phyloP scores from a whole-genome alignment of 2,329 filamentous ascomycete genomes.

The Nigrospora sphaerica region DNA sequence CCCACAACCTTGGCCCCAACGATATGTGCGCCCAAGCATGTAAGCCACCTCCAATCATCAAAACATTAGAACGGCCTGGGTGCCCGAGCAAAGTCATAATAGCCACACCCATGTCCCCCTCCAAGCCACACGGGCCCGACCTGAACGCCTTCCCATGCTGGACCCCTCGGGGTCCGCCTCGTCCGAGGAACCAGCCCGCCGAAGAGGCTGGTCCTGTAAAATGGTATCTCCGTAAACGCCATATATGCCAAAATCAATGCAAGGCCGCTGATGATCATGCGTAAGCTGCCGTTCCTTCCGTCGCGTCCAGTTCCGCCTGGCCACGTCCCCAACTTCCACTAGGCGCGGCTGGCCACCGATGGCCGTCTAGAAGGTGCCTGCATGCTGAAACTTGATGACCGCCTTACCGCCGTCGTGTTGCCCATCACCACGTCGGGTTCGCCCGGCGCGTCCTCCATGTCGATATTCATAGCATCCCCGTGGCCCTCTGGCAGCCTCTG shows the following conservation, averaged over 20 bases:
- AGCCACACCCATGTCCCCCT: too few species aligned
- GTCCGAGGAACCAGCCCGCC: not conserved
- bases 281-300: too few species aligned
- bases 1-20: too few species aligned
- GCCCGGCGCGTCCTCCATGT: conserved; percentile 50
- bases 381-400: conserved; percentile 40
- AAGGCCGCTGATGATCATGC: not conserved
- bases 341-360: conserved; percentile 41
- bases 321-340: conserved; percentile 10
- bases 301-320: not conserved
- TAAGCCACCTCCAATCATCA: too few species aligned
- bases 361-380: conserved; percentile 34
- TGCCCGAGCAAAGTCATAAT: too few species aligned
- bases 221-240: conserved; percentile 1
- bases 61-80: too few species aligned
- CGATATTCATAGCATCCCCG: conserved; percentile 30
- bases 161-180: not conserved
- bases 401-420: conserved; percentile 24
- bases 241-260: not conserved
- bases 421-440: conserved; percentile 42
- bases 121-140: not conserved
- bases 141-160: conserved; percentile 1
- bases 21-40: too few species aligned
- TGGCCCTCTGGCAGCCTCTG: conserved; percentile 47
- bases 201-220: not conserved